phyloP scores from a whole-genome alignment of 257 asterid species.

The Plectranthus barbatus region DNA sequence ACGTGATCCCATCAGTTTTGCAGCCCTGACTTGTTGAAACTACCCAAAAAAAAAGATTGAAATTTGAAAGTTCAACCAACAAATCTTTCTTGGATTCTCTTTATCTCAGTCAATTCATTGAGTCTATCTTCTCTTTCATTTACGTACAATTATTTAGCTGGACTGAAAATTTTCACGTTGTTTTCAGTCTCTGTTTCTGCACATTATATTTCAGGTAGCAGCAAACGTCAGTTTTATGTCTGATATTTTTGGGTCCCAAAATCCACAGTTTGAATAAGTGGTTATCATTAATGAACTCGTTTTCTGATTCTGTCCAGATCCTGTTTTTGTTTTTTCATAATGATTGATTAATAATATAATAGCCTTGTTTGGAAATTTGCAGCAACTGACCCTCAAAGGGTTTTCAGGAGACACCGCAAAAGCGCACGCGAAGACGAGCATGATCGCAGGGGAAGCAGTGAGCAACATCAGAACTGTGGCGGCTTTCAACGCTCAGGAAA shows the following conservation, averaged over 20 bases:
- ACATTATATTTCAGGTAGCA: too few relatives aligned
- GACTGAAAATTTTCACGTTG: not conserved
- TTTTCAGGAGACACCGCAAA: conserved; percentile 95
- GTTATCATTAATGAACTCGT: too few relatives aligned
- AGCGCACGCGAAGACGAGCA: conserved; percentile 90
- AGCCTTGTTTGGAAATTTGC: conserved; percentile 5
- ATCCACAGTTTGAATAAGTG: too few relatives aligned
- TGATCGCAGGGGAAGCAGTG: conserved; percentile 96
- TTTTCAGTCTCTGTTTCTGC: too few relatives aligned
- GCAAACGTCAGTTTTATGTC: too few relatives aligned
- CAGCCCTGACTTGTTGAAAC: not conserved
- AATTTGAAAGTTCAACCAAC: not conserved
- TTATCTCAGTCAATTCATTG: not conserved
- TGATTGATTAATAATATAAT: too few relatives aligned
- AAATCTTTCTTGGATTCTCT: not conserved
- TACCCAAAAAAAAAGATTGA: too few relatives aligned
- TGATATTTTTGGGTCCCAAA: too few relatives aligned
- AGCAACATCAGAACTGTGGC: conserved; percentile 94
- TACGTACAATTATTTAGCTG: not conserved
- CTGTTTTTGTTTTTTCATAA: too few relatives aligned
- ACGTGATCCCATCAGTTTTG: too few relatives aligned
- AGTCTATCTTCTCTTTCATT: not conserved
- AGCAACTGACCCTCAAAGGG: conserved; percentile 90
- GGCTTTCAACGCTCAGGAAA: conserved; percentile 83
- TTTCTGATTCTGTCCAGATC: too few relatives aligned